Conservation (phyloP, 768 basidiomycete species). For the Boletus subcaerulescens region DNA sequence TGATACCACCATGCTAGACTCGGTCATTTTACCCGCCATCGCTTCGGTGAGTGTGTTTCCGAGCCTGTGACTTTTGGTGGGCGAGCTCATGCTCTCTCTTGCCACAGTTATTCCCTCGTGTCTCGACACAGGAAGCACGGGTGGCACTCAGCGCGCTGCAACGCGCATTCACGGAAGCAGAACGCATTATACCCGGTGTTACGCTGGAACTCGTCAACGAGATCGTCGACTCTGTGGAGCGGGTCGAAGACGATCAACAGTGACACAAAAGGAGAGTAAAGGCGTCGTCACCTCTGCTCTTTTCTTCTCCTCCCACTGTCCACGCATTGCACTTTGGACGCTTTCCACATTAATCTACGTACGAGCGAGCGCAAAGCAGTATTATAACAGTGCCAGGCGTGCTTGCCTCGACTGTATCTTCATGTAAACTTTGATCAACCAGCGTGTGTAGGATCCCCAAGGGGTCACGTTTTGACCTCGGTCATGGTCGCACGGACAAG, state of each 20-base stretch:
- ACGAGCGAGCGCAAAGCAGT: constrained; percentile 16
- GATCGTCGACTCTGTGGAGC: constrained; percentile 90
- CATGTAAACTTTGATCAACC: too few species aligned
- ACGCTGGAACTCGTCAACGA: constrained; percentile 91
- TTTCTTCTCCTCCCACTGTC: neutral
- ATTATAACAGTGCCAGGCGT: constrained; percentile 14
- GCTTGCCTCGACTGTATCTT: constrained; percentile 20
- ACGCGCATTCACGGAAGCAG: constrained; percentile 91
- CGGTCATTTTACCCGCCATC: constrained; percentile 93
- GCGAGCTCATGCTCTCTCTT: neutral
- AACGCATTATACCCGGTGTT: constrained; percentile 93
- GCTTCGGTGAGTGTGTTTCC: constrained; percentile 68
- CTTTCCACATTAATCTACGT: constrained; percentile 13
- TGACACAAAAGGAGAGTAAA: neutral
- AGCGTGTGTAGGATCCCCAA: too few species aligned
- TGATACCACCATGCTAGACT: constrained; percentile 92
- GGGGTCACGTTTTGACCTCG: too few species aligned
- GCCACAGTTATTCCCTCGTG: constrained; percentile 80
- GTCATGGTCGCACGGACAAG: too few species aligned
- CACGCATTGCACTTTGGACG: constrained; percentile 18
- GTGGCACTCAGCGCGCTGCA: constrained; percentile 83
- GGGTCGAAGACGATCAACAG: constrained; percentile 68
- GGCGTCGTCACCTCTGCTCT: constrained; percentile 8
- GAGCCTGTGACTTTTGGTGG: neutral
- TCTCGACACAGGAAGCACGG: constrained; percentile 89